phyloP scores from a whole-genome alignment of 768 basidiomycete genomes.

The Rhodotorula taiwanensis region DNA sequence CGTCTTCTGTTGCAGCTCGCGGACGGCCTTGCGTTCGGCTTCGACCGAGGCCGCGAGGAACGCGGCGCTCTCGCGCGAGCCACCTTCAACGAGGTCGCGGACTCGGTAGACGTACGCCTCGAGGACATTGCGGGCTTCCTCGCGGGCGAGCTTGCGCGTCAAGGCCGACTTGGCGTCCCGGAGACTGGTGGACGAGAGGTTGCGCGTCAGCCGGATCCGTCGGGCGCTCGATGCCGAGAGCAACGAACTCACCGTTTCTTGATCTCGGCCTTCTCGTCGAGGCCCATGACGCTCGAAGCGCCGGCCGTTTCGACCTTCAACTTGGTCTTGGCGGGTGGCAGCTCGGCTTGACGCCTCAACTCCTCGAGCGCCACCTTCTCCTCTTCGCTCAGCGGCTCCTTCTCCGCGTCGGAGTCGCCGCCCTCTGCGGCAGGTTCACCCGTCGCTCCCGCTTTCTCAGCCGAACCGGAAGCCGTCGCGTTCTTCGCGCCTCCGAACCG shows the following conservation, averaged over 20 bases:
- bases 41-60: constrained; percentile 33
- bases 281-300: constrained; percentile 51
- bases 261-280: constrained; percentile 65
- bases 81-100: constrained; percentile 59
- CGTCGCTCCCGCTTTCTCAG: constrained; percentile 41
- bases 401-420: constrained; percentile 23
- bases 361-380: constrained; percentile 49
- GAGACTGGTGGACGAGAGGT: constrained; percentile 52
- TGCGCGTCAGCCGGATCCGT: neutral
- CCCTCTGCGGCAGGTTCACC: constrained; percentile 18
- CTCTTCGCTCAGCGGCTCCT: constrained; percentile 44
- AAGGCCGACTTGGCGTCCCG: constrained; percentile 72
- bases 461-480: constrained; percentile 41
- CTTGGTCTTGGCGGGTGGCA: constrained; percentile 16
- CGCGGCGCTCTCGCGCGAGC: constrained; percentile 52
- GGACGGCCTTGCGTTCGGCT: constrained; percentile 67
- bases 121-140: constrained; percentile 83
- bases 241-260: constrained; percentile 53
- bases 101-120: constrained; percentile 91
- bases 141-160: constrained; percentile 63
- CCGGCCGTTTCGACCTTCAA: constrained; percentile 2
- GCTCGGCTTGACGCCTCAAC: constrained; percentile 47
- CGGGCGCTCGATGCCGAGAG: neutral
- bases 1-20: constrained; percentile 62
- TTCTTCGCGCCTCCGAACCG: constrained; percentile 47